phyloP scores from a whole-genome alignment of 768 basidiomycete species.

The Xerocomellus intermedius region DNA sequence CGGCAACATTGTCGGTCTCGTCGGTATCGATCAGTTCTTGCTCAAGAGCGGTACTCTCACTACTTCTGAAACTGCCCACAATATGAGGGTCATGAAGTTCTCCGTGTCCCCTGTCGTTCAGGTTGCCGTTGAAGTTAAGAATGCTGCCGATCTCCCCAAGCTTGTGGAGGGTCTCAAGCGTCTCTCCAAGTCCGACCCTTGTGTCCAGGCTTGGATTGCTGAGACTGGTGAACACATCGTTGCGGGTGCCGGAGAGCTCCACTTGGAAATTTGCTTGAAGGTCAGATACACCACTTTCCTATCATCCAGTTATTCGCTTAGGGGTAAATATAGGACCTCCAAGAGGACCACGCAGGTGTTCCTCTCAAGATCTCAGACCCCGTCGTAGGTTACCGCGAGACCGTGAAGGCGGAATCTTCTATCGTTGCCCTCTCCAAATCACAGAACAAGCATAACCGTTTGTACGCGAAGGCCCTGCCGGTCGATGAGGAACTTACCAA shows the following conservation, averaged over 20 bases:
- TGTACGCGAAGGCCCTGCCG: slow-evolving; percentile 91
- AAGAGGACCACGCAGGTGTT: slow-evolving; percentile 99
- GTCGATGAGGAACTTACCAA: slow-evolving; percentile 91
- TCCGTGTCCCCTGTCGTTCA: slow-evolving; percentile 99
- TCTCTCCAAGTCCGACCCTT: slow-evolving; percentile 99
- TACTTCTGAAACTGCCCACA: slow-evolving; percentile 97
- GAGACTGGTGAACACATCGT: slow-evolving; percentile 98
- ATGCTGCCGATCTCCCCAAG: slow-evolving; percentile 97
- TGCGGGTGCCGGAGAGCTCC: slow-evolving; percentile 98
- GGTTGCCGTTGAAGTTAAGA: slow-evolving; percentile 99
- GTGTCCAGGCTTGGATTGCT: slow-evolving; percentile 91
- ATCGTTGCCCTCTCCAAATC: slow-evolving; percentile 98
- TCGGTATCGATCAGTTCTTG: slow-evolving; percentile 99
- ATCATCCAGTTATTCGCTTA: neutral
- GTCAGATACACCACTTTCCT: slow-evolving; percentile 35
- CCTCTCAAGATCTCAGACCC: slow-evolving; percentile 98
- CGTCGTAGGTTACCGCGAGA: slow-evolving; percentile 97
- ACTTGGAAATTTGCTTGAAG: slow-evolving; percentile 99
- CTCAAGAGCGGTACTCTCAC: slow-evolving; percentile 99
- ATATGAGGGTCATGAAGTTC: slow-evolving; percentile 99
- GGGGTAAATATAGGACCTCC: slow-evolving; percentile 70
- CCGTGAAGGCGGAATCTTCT: slow-evolving; percentile 91
- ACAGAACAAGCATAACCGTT: slow-evolving; percentile 99
- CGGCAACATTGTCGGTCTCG: slow-evolving; percentile 98
- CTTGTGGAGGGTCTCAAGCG: slow-evolving; percentile 99